Evolutionary conservation across 2,329 filamentous ascomycete genomes (phyloP), one percentile per base, ranked within the genome.

Genomic region (Sclerotinia nivalis): DNA sequence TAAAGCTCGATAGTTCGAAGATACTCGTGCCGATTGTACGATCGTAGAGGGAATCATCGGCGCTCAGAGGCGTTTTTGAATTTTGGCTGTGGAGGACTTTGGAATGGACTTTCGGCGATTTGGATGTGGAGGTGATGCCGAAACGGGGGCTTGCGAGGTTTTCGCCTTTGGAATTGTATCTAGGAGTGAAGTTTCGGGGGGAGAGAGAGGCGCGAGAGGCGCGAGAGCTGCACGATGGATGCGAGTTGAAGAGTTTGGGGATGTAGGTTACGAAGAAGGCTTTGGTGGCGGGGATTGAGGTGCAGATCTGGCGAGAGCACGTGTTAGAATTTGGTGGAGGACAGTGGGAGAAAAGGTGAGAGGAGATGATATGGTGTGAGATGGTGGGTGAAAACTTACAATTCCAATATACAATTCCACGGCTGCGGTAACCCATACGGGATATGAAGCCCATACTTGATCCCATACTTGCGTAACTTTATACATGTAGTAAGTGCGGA

Each of bases 331-430:
- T 45, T 4, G 25, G 12, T 7, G 4, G 25, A 20, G 34, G 34
- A 34, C 6, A 34, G 12, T 22, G 28, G 10, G 22, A 31, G 54
- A 56, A 31, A 45, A 10, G 25, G 28, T 37, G 8, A 31, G 9
- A 7, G 7, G n/a, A 9, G 37, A 8, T 9, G 25, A 2, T 8
- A 10, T 22, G 8, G 31, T 22, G 7, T 20, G 20, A 28, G 25
- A 9, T 34, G 31, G 28, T 4, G 34, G 8, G 9, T 37, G 28
- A n/a, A 49, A 18, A 69, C 72, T 49, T 70, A 76, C 75, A 65
- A 82, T 71, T 34, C 81, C 82, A 54, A 84, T 74, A 67, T 81
- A 81, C 1, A 84, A 77, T 76, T 84, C 82, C 34, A 83, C 69
- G 12, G 77, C 75, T 43, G 78, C 78, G 25, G 74, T 74, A 15